A percentile compares a stretch with the other conserved stretches of the same genome.
phyloP scores from a whole-genome alignment of 2,329 filamentous ascomycete species.

The Stagonosporopsis chrysanthemi region DNA sequence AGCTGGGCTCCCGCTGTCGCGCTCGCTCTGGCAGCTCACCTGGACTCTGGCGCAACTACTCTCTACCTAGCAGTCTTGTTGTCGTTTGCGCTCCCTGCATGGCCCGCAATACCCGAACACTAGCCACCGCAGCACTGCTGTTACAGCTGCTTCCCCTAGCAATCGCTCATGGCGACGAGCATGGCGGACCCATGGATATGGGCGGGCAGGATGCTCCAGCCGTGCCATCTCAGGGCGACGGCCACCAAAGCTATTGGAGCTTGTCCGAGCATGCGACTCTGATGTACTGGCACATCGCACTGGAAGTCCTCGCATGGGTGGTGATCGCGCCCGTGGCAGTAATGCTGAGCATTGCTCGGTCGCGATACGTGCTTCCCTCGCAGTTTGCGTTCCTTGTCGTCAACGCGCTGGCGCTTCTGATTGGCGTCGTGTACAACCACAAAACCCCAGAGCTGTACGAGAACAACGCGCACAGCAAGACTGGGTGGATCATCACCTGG shows the following conservation, averaged over 20 bases:
- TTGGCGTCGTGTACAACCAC: conserved; percentile 69
- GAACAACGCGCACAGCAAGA: conserved; percentile 85
- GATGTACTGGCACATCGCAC: conserved; percentile 73
- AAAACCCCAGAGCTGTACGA: conserved; percentile 86
- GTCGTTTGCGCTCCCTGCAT: conserved; percentile 35
- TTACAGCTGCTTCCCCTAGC: conserved; percentile 51
- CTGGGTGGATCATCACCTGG: conserved; percentile 84
- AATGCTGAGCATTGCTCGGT: conserved; percentile 84
- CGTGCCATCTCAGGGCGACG: conserved; percentile 25
- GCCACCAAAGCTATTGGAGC: conserved; percentile 65
- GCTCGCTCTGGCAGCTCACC: conserved; percentile 2
- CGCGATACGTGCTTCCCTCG: conserved; percentile 71
- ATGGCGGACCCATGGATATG: conserved; percentile 37
- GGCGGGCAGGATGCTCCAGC: conserved; percentile 32
- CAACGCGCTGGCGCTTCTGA: conserved; percentile 52
- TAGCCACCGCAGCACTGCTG: conserved; percentile 50
- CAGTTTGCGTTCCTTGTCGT: conserved; percentile 65
- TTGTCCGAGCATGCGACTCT: conserved; percentile 60
- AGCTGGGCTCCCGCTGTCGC: conserved; percentile 5
- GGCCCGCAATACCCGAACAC: conserved; percentile 28
- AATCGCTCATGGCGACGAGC: conserved; percentile 52
- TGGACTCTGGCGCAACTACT: background rate
- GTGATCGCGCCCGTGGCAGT: conserved; percentile 80
- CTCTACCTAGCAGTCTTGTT: conserved; percentile 1
- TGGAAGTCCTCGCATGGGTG: conserved; percentile 77